Conservation (phyloP, 768 basidiomycete species). For the Jaapia argillacea region DNA sequence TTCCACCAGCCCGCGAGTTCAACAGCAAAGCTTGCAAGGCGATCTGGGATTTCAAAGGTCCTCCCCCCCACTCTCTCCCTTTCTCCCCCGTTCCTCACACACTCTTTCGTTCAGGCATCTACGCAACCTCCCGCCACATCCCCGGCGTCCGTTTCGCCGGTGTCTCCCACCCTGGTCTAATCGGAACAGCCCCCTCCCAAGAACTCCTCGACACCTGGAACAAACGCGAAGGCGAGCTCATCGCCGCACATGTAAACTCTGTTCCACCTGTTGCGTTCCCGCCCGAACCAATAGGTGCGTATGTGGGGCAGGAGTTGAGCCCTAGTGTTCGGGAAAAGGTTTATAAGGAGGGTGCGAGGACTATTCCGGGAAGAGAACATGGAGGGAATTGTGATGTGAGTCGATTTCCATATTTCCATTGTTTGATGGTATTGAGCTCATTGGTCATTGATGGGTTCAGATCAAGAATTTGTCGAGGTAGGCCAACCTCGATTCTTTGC, state of each 20-base stretch:
- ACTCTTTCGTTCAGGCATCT: slow-evolving; percentile 35
- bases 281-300: slow-evolving; percentile 47
- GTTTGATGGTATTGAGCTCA: slow-evolving; percentile 1
- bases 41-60: slow-evolving; percentile 72
- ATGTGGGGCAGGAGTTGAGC: slow-evolving; percentile 58
- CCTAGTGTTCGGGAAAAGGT: slow-evolving; percentile 41
- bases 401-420: slow-evolving; percentile 5
- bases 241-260: slow-evolving; percentile 37
- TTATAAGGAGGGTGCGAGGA: slow-evolving; percentile 57
- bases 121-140: slow-evolving; percentile 67
- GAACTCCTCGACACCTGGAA: slow-evolving; percentile 72
- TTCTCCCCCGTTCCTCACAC: not conserved
- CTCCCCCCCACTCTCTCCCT: not conserved
- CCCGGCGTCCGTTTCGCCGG: slow-evolving; percentile 76
- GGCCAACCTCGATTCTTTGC: not conserved
- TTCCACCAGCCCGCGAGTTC: slow-evolving; percentile 45
- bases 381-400: slow-evolving; percentile 68
- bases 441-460: slow-evolving; percentile 21
- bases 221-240: slow-evolving; percentile 55
- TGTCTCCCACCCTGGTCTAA: slow-evolving; percentile 66
- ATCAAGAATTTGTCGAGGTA: slow-evolving; percentile 69
- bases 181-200: slow-evolving; percentile 67
- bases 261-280: slow-evolving; percentile 61
- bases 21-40: slow-evolving; percentile 65
- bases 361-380: slow-evolving; percentile 70